phyloP scores from a whole-genome alignment of 2,329 filamentous ascomycete genomes.

The Madurella mycetomatis region DNA sequence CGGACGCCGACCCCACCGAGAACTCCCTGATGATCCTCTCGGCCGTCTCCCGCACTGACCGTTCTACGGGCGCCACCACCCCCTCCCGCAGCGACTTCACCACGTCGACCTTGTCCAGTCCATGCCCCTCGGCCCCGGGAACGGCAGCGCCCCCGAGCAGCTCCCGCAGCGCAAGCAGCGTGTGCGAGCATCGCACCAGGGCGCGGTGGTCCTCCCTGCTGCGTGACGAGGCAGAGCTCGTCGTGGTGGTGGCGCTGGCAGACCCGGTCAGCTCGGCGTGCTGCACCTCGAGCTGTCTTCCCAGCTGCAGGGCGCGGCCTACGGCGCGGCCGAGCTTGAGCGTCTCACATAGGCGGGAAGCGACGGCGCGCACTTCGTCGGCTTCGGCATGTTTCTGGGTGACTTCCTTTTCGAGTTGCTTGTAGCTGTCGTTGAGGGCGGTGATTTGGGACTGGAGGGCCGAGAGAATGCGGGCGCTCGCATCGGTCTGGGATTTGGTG shows the following conservation, averaged over 20 bases:
- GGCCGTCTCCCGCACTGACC: constrained; percentile 65
- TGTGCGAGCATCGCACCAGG: constrained; percentile 77
- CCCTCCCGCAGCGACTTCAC: constrained; percentile 64
- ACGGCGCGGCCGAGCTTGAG: constrained; percentile 72
- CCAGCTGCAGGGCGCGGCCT: constrained; percentile 72
- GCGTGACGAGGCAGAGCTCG: constrained; percentile 32
- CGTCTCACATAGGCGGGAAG: constrained; percentile 74
- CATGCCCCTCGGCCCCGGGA: constrained; percentile 69
- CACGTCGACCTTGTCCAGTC: constrained; percentile 68
- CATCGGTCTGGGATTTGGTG: constrained; percentile 68
- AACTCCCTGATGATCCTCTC: constrained; percentile 83
- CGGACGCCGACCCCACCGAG: constrained; percentile 55
- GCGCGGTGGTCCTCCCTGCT: constrained; percentile 68
- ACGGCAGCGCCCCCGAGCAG: constrained; percentile 60
- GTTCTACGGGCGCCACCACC: constrained; percentile 67
- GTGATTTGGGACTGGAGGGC: constrained; percentile 77
- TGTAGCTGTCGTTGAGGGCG: constrained; percentile 78
- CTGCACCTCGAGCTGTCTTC: constrained; percentile 82
- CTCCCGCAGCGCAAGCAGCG: constrained; percentile 70
- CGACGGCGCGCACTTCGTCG: constrained; percentile 73
- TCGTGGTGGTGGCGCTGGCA: constrained; percentile 29
- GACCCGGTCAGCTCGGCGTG: constrained; percentile 61
- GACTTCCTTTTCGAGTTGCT: constrained; percentile 80
- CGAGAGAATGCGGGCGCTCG: constrained; percentile 66
- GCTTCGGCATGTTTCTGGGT: constrained; percentile 80